A percentile compares a stretch with the other conserved stretches of the same genome.
These are phyloP conservation scores for Russula sp. DNA, from an alignment of 768 basidiomycete genomes.

Conservation along the genomic window DNA sequence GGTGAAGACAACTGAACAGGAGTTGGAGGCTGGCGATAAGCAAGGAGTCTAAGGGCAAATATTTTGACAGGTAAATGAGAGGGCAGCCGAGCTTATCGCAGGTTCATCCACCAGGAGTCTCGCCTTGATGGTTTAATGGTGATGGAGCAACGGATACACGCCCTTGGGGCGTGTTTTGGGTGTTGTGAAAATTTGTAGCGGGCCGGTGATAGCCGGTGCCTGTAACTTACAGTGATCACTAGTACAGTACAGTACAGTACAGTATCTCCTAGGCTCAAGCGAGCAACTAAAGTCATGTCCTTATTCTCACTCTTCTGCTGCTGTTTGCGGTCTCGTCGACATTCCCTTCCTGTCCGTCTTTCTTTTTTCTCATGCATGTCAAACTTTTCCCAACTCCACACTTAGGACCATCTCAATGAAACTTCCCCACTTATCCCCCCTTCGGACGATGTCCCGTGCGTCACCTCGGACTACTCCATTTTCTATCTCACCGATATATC, in stretches of 20 bases:
- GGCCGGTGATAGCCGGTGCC: not conserved
- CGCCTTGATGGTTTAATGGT: no score
- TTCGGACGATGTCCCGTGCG: conserved; percentile 29
- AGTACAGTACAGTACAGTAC: no score
- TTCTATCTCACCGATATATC: not conserved
- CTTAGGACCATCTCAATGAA: conserved; percentile 30
- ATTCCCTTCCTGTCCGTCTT: not conserved
- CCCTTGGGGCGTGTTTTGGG: conserved; percentile 7
- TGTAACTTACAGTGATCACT: not conserved
- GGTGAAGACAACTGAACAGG: not conserved
- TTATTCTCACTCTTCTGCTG: conserved; percentile 24
- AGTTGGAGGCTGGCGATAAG: not conserved
- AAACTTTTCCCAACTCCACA: not conserved
- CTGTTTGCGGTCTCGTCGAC: conserved; percentile 25
- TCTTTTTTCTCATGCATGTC: not conserved
- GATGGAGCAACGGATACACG: not conserved
- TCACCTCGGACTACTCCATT: not conserved
- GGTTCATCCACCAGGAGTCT: not conserved
- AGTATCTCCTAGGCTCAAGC: no score
- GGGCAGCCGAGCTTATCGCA: not conserved
- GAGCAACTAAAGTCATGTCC: conserved; percentile 22
- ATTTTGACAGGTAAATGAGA: not conserved
- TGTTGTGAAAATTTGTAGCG: not conserved
- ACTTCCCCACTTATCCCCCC: conserved; percentile 32
- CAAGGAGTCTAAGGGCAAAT: not conserved